Conservation (phyloP, 345 rosid species). For the Hibiscus trionum region DNA sequence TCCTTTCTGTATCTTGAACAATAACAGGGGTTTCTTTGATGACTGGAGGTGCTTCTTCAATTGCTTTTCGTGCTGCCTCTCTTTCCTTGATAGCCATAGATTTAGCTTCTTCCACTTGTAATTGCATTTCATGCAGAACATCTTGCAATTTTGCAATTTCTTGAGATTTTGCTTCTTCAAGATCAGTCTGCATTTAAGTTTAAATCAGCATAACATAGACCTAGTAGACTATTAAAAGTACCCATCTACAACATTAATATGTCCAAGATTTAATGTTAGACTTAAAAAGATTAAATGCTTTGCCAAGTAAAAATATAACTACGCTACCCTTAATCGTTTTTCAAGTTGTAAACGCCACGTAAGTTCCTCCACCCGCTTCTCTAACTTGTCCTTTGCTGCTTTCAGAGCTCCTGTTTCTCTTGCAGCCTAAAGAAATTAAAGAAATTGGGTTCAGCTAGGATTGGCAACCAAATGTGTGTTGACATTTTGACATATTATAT, state of each 20-base stretch:
- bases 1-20: constrained; percentile 70
- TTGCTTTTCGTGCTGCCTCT: constrained; percentile 78
- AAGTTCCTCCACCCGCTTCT: constrained; percentile 97
- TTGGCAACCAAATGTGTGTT: constrained; percentile 4
- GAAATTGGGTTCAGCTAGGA: constrained; percentile 13
- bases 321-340: constrained; percentile 83
- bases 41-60: constrained; percentile 69
- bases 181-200: constrained; percentile 54
- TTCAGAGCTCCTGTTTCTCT: constrained; percentile 91
- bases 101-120: constrained; percentile 54
- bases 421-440: constrained; percentile 56
- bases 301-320: constrained; percentile 4
- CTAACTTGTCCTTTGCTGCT: constrained; percentile 91
- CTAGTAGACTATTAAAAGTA: constrained; percentile 14
- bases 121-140: constrained; percentile 47
- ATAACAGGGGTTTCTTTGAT: constrained; percentile 72
- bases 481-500: not conserved
- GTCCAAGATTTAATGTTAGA: not conserved
- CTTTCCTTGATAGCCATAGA: constrained; percentile 62
- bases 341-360: constrained; percentile 94
- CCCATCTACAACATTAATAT: not conserved
- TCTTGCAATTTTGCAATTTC: constrained; percentile 73
- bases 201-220: constrained; percentile 10
- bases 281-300: constrained; percentile 5
- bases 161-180: constrained; percentile 84